Conservation (phyloP, 177 flowering plant genomes). For the Vitis hybrid region DNA sequence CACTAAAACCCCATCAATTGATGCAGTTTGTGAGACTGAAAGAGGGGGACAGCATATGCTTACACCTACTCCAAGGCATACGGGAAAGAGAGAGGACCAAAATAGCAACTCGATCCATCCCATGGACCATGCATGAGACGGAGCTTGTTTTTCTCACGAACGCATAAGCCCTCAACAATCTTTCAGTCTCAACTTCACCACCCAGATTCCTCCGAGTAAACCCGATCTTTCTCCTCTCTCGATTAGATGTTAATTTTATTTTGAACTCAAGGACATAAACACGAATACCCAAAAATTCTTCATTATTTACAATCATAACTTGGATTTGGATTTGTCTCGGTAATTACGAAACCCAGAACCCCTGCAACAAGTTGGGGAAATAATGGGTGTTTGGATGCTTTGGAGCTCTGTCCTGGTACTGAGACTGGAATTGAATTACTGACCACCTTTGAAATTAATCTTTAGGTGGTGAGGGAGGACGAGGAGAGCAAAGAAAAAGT, state of each 20-base stretch:
- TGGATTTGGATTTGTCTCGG: no score
- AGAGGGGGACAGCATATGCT: neutral
- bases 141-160: neutral
- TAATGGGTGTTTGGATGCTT: no score
- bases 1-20: neutral
- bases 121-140: neutral
- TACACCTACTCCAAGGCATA: neutral
- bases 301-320: constrained; percentile 2
- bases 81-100: neutral
- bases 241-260: neutral
- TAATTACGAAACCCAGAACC: no score
- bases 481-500: neutral
- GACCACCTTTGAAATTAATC: no score
- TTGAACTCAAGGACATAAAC: neutral
- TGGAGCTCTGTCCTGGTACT: no score
- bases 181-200: neutral
- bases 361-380: no score
- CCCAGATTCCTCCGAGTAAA: constrained; percentile 1
- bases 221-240: constrained; percentile 4
- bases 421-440: no score
- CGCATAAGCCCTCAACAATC: neutral
- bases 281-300: constrained; percentile 17
- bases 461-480: neutral
- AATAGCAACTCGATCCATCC: neutral
- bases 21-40: neutral